Base-by-base conservation (phyloP, 495 filamentous ascomycete species). In the Penicillium manginii region DNA sequence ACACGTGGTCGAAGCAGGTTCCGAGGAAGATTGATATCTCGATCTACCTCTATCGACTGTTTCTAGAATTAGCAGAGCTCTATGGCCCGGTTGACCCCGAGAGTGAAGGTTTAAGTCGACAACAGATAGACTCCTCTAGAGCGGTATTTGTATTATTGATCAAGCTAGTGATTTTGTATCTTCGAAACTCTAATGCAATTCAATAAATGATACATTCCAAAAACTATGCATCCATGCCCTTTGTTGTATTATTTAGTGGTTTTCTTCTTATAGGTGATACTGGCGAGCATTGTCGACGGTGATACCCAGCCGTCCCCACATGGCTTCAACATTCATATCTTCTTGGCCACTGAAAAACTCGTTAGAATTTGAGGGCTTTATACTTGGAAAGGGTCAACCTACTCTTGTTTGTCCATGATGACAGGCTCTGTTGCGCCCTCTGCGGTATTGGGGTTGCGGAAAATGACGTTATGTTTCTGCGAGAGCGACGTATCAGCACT, bases 311-410 rank as follows among this genome's bases (percentile, higher is more conserved):
- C 73, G 64, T 17, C 60, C 50, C 81, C 81, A 83, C 54, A 81
- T 73, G 6, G 61, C 66, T 23, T 82, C 77, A 10, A 83, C 76
- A n/a, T 70, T 70, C 75, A 83, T 80, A 49, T 83, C 81, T 54
- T 76, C 74, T 40, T 52, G 66, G 4, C 79, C 80, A 60, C 80
- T 81, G 43, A 15, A 50, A 4, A 31, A 0, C n/a, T 18, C 17
- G 18, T 43, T 54, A 47, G 74, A 26, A 71, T 70, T 54, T 23
- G 31, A 10, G 21, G 22, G 46, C 31, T 4, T 19, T 9, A 9
- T 0, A 22, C 22, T 12, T 14, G 21, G 9, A n/a, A 7, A 3
- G 22, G 9, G 26, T 11, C 39, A 32, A 39, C 78, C 72, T 69
- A 83, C 79, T 82, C 78, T 35, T 76, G 64, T 35, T 74, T 77